Conservation (phyloP, 2,329 filamentous ascomycete genomes). For the Ilyonectria sp. region DNA sequence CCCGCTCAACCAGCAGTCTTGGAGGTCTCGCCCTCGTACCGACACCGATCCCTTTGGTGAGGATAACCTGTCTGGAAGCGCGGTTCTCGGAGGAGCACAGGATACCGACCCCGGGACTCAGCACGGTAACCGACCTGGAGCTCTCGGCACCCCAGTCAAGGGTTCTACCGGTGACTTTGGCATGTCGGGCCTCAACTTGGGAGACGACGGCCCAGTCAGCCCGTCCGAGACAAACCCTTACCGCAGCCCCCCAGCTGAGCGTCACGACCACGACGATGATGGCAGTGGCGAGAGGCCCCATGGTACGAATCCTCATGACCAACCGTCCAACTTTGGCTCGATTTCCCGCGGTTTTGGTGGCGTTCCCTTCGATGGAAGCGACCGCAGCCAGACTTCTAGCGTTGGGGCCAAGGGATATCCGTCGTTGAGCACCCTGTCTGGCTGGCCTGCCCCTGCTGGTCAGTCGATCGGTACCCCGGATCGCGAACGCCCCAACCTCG, state of each 20-base stretch:
- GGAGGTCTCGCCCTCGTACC: conserved; percentile 74
- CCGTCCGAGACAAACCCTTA: conserved; percentile 98
- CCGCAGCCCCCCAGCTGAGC: conserved; percentile 87
- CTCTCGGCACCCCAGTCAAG: conserved; percentile 70
- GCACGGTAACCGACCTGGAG: conserved; percentile 54
- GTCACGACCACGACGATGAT: conserved; percentile 75
- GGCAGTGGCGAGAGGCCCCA: conserved; percentile 61
- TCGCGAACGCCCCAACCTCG: conserved; percentile 71
- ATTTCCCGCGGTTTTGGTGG: conserved; percentile 64
- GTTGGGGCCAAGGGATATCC: conserved; percentile 83
- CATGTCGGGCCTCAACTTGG: conserved; percentile 73
- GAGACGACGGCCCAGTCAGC: conserved; percentile 81
- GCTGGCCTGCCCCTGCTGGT: conserved; percentile 71
- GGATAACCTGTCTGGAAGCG: conserved; percentile 75
- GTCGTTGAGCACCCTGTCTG: conserved; percentile 72
- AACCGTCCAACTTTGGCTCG: conserved; percentile 67
- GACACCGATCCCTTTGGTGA: conserved; percentile 87
- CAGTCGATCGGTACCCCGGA: conserved; percentile 78
- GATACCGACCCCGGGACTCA: conserved; percentile 69
- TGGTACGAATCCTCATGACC: conserved; percentile 58
- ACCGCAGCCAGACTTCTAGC: conserved; percentile 94
- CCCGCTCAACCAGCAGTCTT: conserved; percentile 61
- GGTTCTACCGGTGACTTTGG: conserved; percentile 72
- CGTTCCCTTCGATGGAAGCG: conserved; percentile 78
- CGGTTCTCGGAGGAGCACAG: conserved; percentile 81